Percentiles rank a stretch among this genome's conserved stretches.
Conservation (phyloP, 345 rosid genomes). For the Schrenkiella parvula region DNA sequence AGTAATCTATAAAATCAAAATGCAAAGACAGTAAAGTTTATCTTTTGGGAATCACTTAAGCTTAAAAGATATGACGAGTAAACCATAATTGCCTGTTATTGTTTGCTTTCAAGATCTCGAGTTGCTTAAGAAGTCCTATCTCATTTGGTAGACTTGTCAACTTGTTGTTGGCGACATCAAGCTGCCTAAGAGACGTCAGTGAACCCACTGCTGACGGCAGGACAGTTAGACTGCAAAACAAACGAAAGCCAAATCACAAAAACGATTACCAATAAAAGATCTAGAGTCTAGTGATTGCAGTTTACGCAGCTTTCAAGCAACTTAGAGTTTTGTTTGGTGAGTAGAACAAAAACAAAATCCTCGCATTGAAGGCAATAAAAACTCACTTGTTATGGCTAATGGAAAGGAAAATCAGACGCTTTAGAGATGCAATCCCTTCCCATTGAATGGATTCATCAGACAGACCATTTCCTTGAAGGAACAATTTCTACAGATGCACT, state of each 20-base stretch:
- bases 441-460: constrained; percentile 62
- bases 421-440: constrained; percentile 58
- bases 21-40: background rate
- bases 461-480: constrained; percentile 59
- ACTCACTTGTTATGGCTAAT: constrained; percentile 70
- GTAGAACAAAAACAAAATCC: background rate
- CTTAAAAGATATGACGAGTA: background rate
- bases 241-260: background rate
- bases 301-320: background rate
- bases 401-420: constrained; percentile 55
- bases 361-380: background rate
- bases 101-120: constrained; percentile 72
- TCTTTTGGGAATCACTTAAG: background rate
- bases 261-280: too few species aligned
- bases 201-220: constrained; percentile 61
- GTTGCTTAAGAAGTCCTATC: constrained; percentile 57
- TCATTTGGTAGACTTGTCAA: constrained; percentile 66
- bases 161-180: constrained; percentile 61
- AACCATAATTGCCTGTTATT: constrained; percentile 57
- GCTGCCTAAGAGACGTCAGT: constrained; percentile 62
- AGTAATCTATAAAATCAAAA: background rate
- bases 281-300: too few species aligned
- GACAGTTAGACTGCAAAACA: constrained; percentile 54
- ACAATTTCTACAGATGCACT: constrained; percentile 54
- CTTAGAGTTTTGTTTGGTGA: background rate